Base-by-base conservation (phyloP, 2,329 filamentous ascomycete genomes). In the Tolypocladium nubicola region DNA sequence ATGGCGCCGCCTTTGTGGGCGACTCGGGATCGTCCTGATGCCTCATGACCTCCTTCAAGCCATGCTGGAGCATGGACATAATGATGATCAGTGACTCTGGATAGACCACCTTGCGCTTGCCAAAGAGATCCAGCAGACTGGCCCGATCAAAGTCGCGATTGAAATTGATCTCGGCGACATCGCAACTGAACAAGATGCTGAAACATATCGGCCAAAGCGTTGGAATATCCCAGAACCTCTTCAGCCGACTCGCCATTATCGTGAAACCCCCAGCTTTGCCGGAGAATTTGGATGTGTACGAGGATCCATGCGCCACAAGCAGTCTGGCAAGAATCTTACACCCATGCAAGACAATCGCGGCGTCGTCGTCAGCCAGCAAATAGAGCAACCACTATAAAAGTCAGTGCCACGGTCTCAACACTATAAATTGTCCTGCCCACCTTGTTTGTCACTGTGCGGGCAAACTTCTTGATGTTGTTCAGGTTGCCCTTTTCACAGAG, bases 371-470 rank as follows among this genome's bases (percentile, higher is more conserved):
- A 9, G 90, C 90, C 54, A 97, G 79, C 16, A 99, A 81, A 70
- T 97, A 96, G 16, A 99, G 76, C 16, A 96, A 81, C 92, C 92
- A 97, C 87, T 93, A 62, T 33, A 30, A 9, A 23, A 21, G 57
- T 70, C 57, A 68, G 61, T 39, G 4, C 3, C n/a, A 33, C 13
- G n/a, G 8, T 33, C 23, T 26, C 10, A 39, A 11, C 16, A 3
- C 16, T 14, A 1, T 40, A 13, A 43, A 3, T 57, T 52, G 57
- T 33, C 6, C 58, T 56, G 59, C 67, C 66, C 76, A 90, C 89
- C 80, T 96, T 96, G 64, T 96, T 96, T 26, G 93, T 97, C 10
- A 99, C 93, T 1, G 93, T 95, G 67, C 88, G 89, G 6, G 91
- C 90, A 76, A 99, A 97, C 65, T 91, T 94, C 67, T 86, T 84